A percentile compares a stretch with the other conserved stretches of the same genome.
Conservation (phyloP, 2,329 filamentous ascomycete species). For the Sporothrix dimorphospora region DNA sequence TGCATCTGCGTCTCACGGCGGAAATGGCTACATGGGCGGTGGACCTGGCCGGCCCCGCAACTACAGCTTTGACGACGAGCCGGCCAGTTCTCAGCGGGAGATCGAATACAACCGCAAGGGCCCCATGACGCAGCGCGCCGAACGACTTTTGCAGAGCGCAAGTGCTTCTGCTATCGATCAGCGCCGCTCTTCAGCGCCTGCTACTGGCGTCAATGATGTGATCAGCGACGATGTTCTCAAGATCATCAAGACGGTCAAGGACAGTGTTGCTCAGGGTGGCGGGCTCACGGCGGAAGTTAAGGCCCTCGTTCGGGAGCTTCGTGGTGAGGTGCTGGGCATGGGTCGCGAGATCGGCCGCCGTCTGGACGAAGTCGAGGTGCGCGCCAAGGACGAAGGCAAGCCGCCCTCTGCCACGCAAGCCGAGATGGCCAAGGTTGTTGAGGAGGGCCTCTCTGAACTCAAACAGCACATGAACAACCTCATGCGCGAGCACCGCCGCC, state of each 20-base stretch:
- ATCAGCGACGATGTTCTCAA: conserved; percentile 79
- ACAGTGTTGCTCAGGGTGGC: conserved; percentile 85
- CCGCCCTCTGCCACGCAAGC: conserved; percentile 61
- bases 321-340: conserved; percentile 93
- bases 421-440: conserved; percentile 76
- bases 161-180: conserved; percentile 44
- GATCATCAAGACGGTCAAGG: conserved; percentile 84
- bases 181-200: conserved; percentile 51
- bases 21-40: conserved; percentile 34
- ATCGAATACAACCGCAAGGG: conserved; percentile 43
- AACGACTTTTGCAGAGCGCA: conserved; percentile 47
- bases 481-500: conserved; percentile 73
- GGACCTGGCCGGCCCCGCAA: conserved; percentile 40
- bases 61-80: conserved; percentile 51
- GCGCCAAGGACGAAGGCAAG: conserved; percentile 49
- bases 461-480: conserved; percentile 82
- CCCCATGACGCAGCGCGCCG: conserved; percentile 47
- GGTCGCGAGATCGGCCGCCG: conserved; percentile 86
- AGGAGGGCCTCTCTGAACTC: conserved; percentile 79
- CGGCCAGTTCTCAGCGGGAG: conserved; percentile 39
- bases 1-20: neutral
- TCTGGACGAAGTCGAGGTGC: conserved; percentile 74
- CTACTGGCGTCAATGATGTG: conserved; percentile 55
- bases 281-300: conserved; percentile 92
- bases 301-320: conserved; percentile 82